Percentiles rank a stretch among this genome's conserved stretches.
These are phyloP conservation scores for Botrytis pseudocinerea DNA, from an alignment of 2,329 filamentous ascomycete species.

Conservation along the genomic window DNA sequence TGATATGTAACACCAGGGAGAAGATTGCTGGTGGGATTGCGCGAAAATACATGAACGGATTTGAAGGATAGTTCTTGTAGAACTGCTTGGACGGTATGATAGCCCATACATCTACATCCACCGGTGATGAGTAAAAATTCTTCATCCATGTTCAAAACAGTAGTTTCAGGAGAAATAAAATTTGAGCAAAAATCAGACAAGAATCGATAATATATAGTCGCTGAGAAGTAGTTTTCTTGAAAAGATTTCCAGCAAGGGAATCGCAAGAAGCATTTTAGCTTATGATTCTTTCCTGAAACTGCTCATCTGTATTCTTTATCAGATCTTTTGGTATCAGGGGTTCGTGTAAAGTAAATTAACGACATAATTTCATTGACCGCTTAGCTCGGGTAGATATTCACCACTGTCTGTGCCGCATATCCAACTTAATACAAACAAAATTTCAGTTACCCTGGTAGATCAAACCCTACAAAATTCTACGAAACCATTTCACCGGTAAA, in stretches of 20 bases:
- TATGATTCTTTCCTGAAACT: fast-evolving
- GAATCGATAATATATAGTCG: neutral
- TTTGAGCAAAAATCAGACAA: neutral
- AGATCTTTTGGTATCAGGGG: neutral
- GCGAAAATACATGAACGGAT: neutral
- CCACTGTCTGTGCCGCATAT: neutral
- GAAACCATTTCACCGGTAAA: neutral
- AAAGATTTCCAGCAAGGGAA: too few relatives aligned
- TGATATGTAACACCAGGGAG: neutral
- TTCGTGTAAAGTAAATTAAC: neutral
- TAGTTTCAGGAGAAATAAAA: too few relatives aligned
- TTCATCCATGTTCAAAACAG: neutral
- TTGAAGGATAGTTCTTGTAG: neutral
- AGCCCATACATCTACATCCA: neutral
- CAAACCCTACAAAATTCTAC: neutral
- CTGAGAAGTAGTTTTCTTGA: neutral
- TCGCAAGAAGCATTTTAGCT: neutral
- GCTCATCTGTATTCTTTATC: fast-evolving
- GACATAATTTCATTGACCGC: neutral
- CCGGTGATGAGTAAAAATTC: neutral
- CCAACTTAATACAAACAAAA: neutral
- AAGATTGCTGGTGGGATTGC: neutral
- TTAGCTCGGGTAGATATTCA: neutral
- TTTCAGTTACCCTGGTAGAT: neutral
- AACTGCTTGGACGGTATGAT: neutral